phyloP scores from a whole-genome alignment of 2,329 filamentous ascomycete species.

The Exophiala xenobiotica region DNA sequence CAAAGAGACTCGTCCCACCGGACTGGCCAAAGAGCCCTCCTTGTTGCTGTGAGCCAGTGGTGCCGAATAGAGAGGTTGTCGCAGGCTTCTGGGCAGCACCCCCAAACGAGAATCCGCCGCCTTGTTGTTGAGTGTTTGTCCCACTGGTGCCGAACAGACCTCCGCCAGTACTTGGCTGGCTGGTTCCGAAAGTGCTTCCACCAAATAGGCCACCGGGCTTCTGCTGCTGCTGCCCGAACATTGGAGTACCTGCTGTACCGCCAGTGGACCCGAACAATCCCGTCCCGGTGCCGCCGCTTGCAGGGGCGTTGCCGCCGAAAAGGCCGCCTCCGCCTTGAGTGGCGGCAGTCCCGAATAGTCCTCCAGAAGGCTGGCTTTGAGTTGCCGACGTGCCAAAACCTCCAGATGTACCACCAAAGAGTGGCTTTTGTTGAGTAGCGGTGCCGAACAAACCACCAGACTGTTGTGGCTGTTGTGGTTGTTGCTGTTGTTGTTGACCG shows the following conservation, averaged over 20 bases:
- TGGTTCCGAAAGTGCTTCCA: slow-evolving; percentile 29
- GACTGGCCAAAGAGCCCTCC: slow-evolving; percentile 43
- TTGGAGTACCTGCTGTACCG: slow-evolving; percentile 35
- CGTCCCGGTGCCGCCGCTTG: slow-evolving; percentile 39
- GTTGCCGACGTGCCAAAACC: slow-evolving; percentile 39
- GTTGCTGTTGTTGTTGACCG: slow-evolving; percentile 30
- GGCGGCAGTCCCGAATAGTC: slow-evolving; percentile 45
- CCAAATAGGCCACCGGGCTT: slow-evolving; percentile 49
- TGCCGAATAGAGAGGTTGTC: slow-evolving; percentile 60
- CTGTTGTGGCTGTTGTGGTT: slow-evolving; percentile 40
- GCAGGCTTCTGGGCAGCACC: slow-evolving; percentile 42
- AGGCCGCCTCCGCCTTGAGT: slow-evolving; percentile 34
- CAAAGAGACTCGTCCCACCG: slow-evolving; percentile 50
- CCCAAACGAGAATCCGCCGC: slow-evolving; percentile 52
- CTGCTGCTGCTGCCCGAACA: slow-evolving; percentile 50
- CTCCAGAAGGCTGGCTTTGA: slow-evolving; percentile 45
- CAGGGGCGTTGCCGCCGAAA: slow-evolving; percentile 20
- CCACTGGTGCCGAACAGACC: slow-evolving; percentile 29
- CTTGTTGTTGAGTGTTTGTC: slow-evolving; percentile 19
- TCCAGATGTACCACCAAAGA: slow-evolving; percentile 38
- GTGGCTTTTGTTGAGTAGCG: slow-evolving; percentile 28
- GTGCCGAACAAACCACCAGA: slow-evolving; percentile 46
- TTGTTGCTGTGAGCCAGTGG: slow-evolving; percentile 37
- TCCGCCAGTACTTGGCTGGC: slow-evolving; percentile 30
- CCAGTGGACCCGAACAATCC: slow-evolving; percentile 31